A percentile compares a stretch with the other conserved stretches of the same genome.
Evolutionary conservation across 768 basidiomycete genomes (phyloP).

Genomic region (Steccherinum ochraceum): DNA sequence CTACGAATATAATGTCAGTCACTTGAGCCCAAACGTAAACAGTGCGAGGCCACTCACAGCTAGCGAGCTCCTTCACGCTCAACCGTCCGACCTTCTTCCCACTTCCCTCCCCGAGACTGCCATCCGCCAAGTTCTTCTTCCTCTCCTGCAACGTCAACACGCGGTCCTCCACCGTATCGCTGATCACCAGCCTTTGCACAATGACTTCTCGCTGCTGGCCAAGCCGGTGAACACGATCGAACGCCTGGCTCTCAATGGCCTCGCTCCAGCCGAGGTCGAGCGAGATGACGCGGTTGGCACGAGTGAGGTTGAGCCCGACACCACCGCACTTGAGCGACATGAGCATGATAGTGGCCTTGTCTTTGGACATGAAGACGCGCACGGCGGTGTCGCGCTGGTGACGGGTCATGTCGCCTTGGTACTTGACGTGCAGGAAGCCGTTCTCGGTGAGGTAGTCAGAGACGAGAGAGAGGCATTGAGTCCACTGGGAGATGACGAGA

Average conservation of each 20-base stretch:
- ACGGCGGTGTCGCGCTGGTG: constrained; percentile 48
- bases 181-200: constrained; percentile 52
- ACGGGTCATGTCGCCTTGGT: constrained; percentile 56
- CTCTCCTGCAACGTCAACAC: constrained; percentile 57
- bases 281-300: constrained; percentile 57
- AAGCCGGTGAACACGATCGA: constrained; percentile 34
- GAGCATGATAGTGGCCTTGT: constrained; percentile 52
- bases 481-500: constrained; percentile 70
- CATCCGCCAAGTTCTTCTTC: constrained; percentile 58
- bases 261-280: constrained; percentile 61
- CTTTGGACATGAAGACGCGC: constrained; percentile 52
- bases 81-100: constrained; percentile 54
- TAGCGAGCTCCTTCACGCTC: constrained; percentile 45
- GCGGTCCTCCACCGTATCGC: constrained; percentile 63
- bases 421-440: constrained; percentile 52
- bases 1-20: constrained; percentile 9
- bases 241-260: constrained; percentile 57
- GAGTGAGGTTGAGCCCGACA: constrained; percentile 48
- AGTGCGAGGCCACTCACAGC: constrained; percentile 19
- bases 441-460: constrained; percentile 52
- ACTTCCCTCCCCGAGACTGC: constrained; percentile 54
- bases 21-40: neutral
- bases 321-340: constrained; percentile 64
- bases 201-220: constrained; percentile 47
- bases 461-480: constrained; percentile 55